A percentile compares a stretch with the other conserved stretches of the same genome.
Conservation (phyloP, 257 asterid genomes). For the Solanum medicagineum region DNA sequence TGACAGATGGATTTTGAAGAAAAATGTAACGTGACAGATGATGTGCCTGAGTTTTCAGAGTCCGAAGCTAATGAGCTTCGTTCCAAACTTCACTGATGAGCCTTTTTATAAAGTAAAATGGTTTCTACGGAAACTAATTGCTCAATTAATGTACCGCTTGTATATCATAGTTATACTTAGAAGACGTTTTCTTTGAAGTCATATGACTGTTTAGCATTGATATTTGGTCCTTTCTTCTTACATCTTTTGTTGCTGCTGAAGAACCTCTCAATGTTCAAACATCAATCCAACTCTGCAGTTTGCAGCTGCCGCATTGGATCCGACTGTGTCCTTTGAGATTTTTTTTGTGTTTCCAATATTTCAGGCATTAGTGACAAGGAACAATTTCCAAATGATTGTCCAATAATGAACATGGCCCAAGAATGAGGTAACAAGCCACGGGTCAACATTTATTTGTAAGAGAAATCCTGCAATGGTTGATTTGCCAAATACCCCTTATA, state of each 20-base stretch:
- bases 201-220: no score
- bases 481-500: conserved; percentile 9
- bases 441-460: conserved; percentile 4
- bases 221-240: no score
- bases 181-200: no score
- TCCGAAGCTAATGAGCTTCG: background rate
- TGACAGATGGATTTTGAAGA: background rate
- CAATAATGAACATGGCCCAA: conserved; percentile 20
- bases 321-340: no score
- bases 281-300: background rate
- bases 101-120: no score
- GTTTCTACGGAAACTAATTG: no score
- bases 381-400: conserved; percentile 17
- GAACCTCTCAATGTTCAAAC: background rate
- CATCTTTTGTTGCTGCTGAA: no score
- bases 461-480: conserved; percentile 10
- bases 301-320: no score
- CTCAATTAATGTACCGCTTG: no score
- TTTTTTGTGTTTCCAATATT: no score
- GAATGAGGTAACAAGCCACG: conserved; percentile 6
- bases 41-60: background rate
- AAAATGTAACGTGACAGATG: background rate
- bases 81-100: background rate
- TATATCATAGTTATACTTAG: no score
- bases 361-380: background rate